Evolutionary conservation across 306 rosid species (phyloP).

Genomic region (Geum urbanum): DNA sequence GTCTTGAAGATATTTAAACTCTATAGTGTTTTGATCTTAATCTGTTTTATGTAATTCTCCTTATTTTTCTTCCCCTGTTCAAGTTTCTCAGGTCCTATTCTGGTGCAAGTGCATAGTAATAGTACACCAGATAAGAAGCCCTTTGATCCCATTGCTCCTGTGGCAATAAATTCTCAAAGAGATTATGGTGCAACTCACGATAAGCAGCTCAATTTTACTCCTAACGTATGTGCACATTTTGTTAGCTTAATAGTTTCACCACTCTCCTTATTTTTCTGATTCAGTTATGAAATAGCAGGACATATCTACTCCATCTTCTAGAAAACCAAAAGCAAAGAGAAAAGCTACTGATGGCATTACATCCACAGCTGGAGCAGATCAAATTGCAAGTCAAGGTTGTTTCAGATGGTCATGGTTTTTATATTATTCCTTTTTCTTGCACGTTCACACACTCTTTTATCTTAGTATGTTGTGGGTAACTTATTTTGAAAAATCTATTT

Average conservation of each 20-base stretch:
- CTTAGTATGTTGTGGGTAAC: conserved; percentile 18
- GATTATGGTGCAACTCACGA: conserved; percentile 45
- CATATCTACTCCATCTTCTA: conserved; percentile 51
- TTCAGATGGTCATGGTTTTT: conserved; percentile 21
- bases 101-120: conserved; percentile 63
- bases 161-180: conserved; percentile 45
- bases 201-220: conserved; percentile 40
- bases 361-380: conserved; percentile 44
- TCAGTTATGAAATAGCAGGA: conserved; percentile 55
- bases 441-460: neutral
- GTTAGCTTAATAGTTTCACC: conserved; percentile 18
- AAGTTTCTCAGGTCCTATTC: conserved; percentile 99
- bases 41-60: conserved; percentile 48
- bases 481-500: conserved; percentile 22
- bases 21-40: conserved; percentile 24
- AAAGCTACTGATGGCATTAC: conserved; percentile 44
- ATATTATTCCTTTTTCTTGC: conserved; percentile 17
- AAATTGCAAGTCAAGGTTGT: conserved; percentile 74
- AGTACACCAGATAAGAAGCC: conserved; percentile 61
- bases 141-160: conserved; percentile 42
- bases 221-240: conserved; percentile 47
- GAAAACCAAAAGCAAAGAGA: conserved; percentile 73
- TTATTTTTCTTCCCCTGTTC: conserved; percentile 93
- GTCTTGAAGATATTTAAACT: conserved; percentile 10
- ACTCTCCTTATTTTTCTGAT: conserved; percentile 23